Evolutionary conservation across 2,329 filamentous ascomycete genomes (phyloP).

Genomic region (Madurella mycetomatis): DNA sequence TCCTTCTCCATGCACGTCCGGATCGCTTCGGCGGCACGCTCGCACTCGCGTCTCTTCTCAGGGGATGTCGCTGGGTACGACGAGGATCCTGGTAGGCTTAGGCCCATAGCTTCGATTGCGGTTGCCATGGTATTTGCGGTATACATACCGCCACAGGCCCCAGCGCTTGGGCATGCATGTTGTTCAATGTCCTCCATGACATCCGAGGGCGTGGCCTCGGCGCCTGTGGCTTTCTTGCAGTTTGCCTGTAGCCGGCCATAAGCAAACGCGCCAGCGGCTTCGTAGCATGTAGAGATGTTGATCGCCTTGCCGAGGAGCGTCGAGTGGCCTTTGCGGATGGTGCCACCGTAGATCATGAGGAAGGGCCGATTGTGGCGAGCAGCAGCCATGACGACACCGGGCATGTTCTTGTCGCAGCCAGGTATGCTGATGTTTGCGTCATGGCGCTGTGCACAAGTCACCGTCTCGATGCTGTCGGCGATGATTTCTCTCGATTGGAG

Average conservation of each 20-base stretch:
- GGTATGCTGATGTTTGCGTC: conserved; percentile 92
- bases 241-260: conserved; percentile 74
- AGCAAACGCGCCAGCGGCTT: conserved; percentile 76
- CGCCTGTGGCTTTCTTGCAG: conserved; percentile 45
- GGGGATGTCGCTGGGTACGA: conserved; percentile 77
- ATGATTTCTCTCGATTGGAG: conserved; percentile 89
- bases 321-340: conserved; percentile 83
- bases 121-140: conserved; percentile 94
- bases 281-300: conserved; percentile 86
- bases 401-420: conserved; percentile 98
- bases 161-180: conserved; percentile 71
- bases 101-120: conserved; percentile 82
- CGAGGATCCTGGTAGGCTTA: conserved; percentile 77
- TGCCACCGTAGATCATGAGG: conserved; percentile 92
- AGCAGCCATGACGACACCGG: conserved; percentile 84
- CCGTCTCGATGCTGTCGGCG: conserved; percentile 88
- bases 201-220: conserved; percentile 64
- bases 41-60: conserved; percentile 81
- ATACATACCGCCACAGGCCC: conserved; percentile 79
- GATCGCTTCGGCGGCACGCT: conserved; percentile 74
- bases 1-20: conserved; percentile 74
- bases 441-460: conserved; percentile 87
- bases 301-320: conserved; percentile 69
- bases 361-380: conserved; percentile 88
- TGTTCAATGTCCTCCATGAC: conserved; percentile 79